phyloP scores from a whole-genome alignment of 2,329 filamentous ascomycete species.

The Xylariaceae sp. region DNA sequence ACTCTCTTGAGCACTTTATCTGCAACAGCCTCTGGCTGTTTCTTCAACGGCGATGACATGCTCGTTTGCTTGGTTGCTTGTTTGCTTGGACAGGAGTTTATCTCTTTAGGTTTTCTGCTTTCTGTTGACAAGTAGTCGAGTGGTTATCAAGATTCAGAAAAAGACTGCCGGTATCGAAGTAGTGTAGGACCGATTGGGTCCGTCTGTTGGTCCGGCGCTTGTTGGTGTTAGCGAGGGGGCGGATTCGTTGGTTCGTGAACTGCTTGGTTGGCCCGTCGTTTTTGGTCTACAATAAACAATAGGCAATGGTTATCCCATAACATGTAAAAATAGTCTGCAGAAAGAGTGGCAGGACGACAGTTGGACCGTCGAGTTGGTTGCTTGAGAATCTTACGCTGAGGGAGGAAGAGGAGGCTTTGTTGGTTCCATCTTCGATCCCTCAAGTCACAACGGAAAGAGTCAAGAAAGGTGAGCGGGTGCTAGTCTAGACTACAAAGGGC shows the following conservation, averaged over 20 bases:
- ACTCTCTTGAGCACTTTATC: slow-evolving; percentile 75
- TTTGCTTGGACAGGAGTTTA: slow-evolving; percentile 37
- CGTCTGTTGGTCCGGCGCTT: slow-evolving; percentile 40
- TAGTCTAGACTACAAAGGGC: slow-evolving; percentile 13
- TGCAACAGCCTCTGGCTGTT: slow-evolving; percentile 68
- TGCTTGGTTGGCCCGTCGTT: slow-evolving; percentile 24
- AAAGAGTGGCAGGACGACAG: slow-evolving; percentile 21
- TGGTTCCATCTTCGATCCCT: slow-evolving; percentile 28
- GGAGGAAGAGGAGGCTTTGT: slow-evolving; percentile 30
- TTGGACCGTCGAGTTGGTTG: slow-evolving; percentile 16
- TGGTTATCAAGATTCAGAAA: slow-evolving; percentile 33
- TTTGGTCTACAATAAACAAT: slow-evolving; percentile 12
- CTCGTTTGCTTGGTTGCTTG: slow-evolving; percentile 25
- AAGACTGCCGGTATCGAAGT: slow-evolving; percentile 23
- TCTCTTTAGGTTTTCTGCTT: background rate
- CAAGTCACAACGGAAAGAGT: slow-evolving; percentile 30
- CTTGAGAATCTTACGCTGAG: slow-evolving; percentile 15
- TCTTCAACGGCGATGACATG: slow-evolving; percentile 69
- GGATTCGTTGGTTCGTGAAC: slow-evolving; percentile 32
- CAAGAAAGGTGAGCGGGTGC: background rate
- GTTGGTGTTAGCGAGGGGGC: slow-evolving; percentile 37
- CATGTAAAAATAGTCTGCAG: slow-evolving; percentile 11
- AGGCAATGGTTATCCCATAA: slow-evolving; percentile 16
- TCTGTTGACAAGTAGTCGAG: slow-evolving; percentile 27
- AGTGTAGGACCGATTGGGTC: slow-evolving; percentile 41